Evolutionary conservation across 352 stramenopile species (phyloP).

Genomic region (Pythium apleroticum): DNA sequence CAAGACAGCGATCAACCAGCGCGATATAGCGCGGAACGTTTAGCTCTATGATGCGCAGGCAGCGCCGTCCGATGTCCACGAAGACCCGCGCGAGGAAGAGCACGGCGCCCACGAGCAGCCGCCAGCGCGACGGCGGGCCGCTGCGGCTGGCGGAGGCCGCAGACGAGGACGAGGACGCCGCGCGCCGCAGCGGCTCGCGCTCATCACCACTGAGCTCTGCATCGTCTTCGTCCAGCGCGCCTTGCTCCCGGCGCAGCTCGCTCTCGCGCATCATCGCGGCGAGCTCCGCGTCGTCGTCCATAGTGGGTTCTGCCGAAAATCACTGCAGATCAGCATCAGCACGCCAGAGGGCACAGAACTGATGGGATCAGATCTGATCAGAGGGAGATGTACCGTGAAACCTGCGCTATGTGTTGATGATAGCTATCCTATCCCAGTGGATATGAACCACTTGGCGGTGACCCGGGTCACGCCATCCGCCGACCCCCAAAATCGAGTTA

Average conservation of each 20-base stretch:
- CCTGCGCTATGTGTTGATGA: neutral
- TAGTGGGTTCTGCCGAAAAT: neutral
- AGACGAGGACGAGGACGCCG: conserved; percentile 6
- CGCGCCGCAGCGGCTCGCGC: conserved; percentile 16
- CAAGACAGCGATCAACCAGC: conserved; percentile 49
- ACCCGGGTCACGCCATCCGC: no score
- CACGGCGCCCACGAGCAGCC: conserved; percentile 39
- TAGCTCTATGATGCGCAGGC: conserved; percentile 46
- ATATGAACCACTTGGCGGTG: no score
- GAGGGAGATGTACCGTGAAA: neutral
- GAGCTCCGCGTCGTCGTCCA: conserved; percentile 47
- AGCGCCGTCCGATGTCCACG: conserved; percentile 44
- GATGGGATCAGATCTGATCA: conserved; percentile 10
- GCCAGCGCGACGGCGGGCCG: conserved; percentile 29
- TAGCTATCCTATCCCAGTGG: neutral
- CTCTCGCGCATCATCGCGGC: conserved; percentile 42
- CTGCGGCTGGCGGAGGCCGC: neutral
- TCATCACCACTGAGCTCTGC: conserved; percentile 4
- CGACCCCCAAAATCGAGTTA: no score
- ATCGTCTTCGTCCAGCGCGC: conserved; percentile 21
- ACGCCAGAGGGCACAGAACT: neutral
- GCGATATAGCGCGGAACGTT: conserved; percentile 47
- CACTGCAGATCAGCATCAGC: neutral
- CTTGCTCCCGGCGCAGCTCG: conserved; percentile 30
- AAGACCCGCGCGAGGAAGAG: conserved; percentile 50